phyloP scores from a whole-genome alignment of 2,329 filamentous ascomycete species.

The Neonectria ditissima region DNA sequence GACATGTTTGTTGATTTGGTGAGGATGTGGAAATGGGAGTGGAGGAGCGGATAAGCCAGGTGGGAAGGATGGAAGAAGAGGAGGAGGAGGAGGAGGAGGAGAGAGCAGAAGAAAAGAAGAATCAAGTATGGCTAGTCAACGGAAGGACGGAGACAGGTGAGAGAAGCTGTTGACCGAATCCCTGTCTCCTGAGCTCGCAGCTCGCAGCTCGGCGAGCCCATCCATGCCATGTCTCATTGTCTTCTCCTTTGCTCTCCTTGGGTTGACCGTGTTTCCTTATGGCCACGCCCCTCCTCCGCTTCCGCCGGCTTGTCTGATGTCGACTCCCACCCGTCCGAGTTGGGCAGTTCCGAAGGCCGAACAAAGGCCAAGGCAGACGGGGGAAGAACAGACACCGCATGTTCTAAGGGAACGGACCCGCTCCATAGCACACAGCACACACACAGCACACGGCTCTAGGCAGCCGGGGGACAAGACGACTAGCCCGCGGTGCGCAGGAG shows the following conservation, averaged over 20 bases:
- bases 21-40: not conserved
- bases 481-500: not conserved
- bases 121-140: not conserved
- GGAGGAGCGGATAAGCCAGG: not conserved
- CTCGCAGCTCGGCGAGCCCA: not conserved
- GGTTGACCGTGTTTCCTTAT: not conserved
- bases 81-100: not conserved
- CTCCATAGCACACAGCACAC: not conserved
- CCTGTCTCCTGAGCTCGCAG: not conserved
- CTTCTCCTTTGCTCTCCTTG: not conserved
- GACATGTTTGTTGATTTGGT: conserved; percentile 29
- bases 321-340: conserved; percentile 9
- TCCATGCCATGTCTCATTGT: not conserved
- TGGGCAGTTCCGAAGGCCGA: conserved; percentile 14
- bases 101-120: not conserved
- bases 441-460: too few relatives aligned
- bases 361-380: not conserved
- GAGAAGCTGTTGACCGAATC: not conserved
- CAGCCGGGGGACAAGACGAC: not conserved
- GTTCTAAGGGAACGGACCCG: not conserved
- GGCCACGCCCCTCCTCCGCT: conserved; percentile 7
- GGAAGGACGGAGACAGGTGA: not conserved
- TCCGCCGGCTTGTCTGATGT: not conserved
- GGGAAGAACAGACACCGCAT: conserved; percentile 21
- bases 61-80: not conserved